Percentiles rank a stretch among this genome's conserved stretches.
phyloP scores from a whole-genome alignment of 768 basidiomycete species.

The Crassisporium funariophilum region DNA sequence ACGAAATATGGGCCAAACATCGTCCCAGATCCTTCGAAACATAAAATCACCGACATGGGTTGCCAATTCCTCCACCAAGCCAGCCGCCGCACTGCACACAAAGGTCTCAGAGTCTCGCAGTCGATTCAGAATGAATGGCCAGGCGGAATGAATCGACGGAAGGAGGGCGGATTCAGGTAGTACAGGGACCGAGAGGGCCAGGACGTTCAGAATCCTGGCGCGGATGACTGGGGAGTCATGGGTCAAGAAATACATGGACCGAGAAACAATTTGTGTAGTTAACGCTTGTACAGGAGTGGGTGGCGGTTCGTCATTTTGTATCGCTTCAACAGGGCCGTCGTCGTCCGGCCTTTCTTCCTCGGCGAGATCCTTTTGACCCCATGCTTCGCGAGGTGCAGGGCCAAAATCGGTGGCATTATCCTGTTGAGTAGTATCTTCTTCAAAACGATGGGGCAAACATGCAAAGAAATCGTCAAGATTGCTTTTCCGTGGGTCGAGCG shows the following conservation, averaged over 20 bases:
- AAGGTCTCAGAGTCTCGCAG: slow-evolving; percentile 72
- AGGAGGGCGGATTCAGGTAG: slow-evolving; percentile 74
- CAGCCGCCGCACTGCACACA: slow-evolving; percentile 77
- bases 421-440: slow-evolving; percentile 29
- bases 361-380: slow-evolving; percentile 42
- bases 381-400: slow-evolving; percentile 58
- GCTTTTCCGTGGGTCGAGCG: slow-evolving; percentile 28
- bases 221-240: slow-evolving; percentile 88
- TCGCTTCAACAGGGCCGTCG: slow-evolving; percentile 21
- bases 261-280: slow-evolving; percentile 82
- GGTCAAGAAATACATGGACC: slow-evolving; percentile 88
- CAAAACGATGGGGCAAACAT: slow-evolving; percentile 66
- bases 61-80: slow-evolving; percentile 72
- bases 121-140: slow-evolving; percentile 93
- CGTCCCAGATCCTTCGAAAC: slow-evolving; percentile 83
- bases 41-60: slow-evolving; percentile 82
- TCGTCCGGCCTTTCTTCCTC: slow-evolving; percentile 14
- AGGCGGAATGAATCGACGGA: slow-evolving; percentile 83
- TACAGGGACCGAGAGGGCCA: slow-evolving; percentile 74
- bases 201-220: slow-evolving; percentile 74
- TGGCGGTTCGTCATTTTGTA: slow-evolving; percentile 49
- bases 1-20: slow-evolving; percentile 87
- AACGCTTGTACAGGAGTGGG: slow-evolving; percentile 74
- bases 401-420: slow-evolving; percentile 56
- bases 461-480: slow-evolving; percentile 53